Evolutionary conservation across 768 basidiomycete species (phyloP).

Genomic region (Sarcodon aspratus): DNA sequence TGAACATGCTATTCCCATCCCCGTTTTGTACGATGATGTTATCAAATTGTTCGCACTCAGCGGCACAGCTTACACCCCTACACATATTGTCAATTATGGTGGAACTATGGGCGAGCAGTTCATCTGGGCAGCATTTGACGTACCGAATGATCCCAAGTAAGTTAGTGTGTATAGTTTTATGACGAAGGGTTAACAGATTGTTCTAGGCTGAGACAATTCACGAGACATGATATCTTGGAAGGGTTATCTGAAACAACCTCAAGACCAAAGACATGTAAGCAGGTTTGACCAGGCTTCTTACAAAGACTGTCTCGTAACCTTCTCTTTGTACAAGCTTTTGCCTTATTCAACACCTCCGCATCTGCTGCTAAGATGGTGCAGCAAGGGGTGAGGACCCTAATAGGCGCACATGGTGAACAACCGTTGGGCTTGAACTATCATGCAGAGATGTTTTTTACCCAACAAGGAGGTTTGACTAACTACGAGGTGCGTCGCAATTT

Average conservation of each 20-base stretch:
- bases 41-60: conserved; percentile 49
- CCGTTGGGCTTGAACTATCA: conserved; percentile 71
- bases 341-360: conserved; percentile 56
- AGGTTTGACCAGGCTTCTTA: neutral
- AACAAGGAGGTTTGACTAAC: conserved; percentile 52
- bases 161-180: conserved; percentile 1
- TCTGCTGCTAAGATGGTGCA: conserved; percentile 62
- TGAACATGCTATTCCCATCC: conserved; percentile 59
- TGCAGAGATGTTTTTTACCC: conserved; percentile 58
- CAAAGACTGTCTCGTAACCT: neutral
- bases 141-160: conserved; percentile 62
- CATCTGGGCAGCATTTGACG: conserved; percentile 54
- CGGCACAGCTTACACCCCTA: conserved; percentile 65
- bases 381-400: conserved; percentile 47
- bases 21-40: conserved; percentile 56
- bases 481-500: conserved; percentile 39
- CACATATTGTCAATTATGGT: conserved; percentile 72
- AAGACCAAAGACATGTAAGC: conserved; percentile 47
- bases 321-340: conserved; percentile 32
- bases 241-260: conserved; percentile 46
- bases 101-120: conserved; percentile 56
- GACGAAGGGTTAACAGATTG: neutral
- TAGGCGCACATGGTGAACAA: conserved; percentile 65
- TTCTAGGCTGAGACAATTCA: conserved; percentile 47
- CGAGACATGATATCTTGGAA: conserved; percentile 54